These are phyloP conservation scores for Tricholoma terreum DNA, from an alignment of 768 basidiomycete species.

Conservation along the genomic window DNA sequence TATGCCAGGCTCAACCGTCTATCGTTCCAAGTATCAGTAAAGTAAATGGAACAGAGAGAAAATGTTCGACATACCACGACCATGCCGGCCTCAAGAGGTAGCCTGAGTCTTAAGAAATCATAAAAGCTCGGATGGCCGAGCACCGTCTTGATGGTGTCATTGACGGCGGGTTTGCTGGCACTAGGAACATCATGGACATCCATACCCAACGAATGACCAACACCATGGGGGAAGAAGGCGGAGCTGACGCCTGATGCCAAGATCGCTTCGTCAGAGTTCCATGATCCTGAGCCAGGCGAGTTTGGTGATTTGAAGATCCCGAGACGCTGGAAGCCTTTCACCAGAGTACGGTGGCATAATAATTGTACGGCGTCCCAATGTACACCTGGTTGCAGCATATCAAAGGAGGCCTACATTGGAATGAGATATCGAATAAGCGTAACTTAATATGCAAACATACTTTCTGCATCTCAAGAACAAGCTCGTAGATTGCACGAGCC, in stretches of 20 bases:
- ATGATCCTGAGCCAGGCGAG: conserved; percentile 46
- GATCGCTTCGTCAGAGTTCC: conserved; percentile 66
- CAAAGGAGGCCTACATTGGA: conserved; percentile 57
- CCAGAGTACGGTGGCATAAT: conserved; percentile 77
- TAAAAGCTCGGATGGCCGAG: conserved; percentile 67
- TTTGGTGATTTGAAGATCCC: conserved; percentile 76
- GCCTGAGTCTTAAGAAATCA: conserved; percentile 72
- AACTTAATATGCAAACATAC: conserved; percentile 34
- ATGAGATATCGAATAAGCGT: neutral
- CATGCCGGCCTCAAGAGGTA: conserved; percentile 75
- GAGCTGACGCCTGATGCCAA: conserved; percentile 72
- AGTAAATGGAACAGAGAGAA: neutral
- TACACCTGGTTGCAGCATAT: conserved; percentile 65
- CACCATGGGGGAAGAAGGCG: conserved; percentile 94
- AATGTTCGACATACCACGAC: conserved; percentile 62
- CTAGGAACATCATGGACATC: conserved; percentile 93
- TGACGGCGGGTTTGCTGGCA: conserved; percentile 69
- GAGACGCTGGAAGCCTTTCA: conserved; percentile 75
- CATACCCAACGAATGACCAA: conserved; percentile 87
- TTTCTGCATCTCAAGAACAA: conserved; percentile 90
- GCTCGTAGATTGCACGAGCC: conserved; percentile 77
- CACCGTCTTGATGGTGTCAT: conserved; percentile 44
- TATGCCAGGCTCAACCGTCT: conserved; percentile 91
- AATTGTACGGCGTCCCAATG: conserved; percentile 92
- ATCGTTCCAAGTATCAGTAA: neutral